A percentile compares a stretch with the other conserved stretches of the same genome.
Conservation (phyloP, 257 asterid genomes). For the Petrea volubilis region DNA sequence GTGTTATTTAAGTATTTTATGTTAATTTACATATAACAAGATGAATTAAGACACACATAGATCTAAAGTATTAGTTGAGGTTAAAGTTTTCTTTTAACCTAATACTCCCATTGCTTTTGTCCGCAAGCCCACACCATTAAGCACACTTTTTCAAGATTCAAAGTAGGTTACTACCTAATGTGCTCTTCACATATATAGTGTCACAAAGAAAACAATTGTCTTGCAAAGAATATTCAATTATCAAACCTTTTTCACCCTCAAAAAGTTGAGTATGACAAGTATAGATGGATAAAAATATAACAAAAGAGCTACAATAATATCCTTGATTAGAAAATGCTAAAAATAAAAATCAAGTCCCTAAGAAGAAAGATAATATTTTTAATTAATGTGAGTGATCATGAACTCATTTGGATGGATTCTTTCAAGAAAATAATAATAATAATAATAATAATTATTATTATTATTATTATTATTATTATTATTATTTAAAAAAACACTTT, state of each 20-base stretch:
- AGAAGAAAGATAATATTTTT: background rate
- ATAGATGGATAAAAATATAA: background rate
- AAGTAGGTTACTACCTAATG: slow-evolving; percentile 29
- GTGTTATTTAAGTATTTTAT: no score
- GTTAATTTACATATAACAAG: background rate
- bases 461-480: no score
- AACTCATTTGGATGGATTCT: no score
- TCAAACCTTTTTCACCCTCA: background rate
- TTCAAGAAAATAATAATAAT: no score
- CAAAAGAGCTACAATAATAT: background rate
- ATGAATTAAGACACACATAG: slow-evolving; percentile 18
- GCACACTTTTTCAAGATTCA: slow-evolving; percentile 15
- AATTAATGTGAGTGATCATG: background rate
- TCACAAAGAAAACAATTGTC: slow-evolving; percentile 21
- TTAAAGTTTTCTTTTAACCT: slow-evolving; percentile 39
- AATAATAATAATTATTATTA: no score
- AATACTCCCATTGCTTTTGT: slow-evolving; percentile 18
- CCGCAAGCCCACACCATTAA: slow-evolving; percentile 20
- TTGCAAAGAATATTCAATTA: slow-evolving; percentile 12
- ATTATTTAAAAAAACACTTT: no score
- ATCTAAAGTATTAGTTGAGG: slow-evolving; percentile 21
- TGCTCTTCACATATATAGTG: slow-evolving; percentile 11
- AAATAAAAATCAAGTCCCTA: background rate
- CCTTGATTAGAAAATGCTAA: background rate
- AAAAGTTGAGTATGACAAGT: slow-evolving; percentile 11